Percentiles rank a stretch among this genome's conserved stretches.
Conservation (phyloP, 495 filamentous ascomycete genomes). For the Penicillium salamii region DNA sequence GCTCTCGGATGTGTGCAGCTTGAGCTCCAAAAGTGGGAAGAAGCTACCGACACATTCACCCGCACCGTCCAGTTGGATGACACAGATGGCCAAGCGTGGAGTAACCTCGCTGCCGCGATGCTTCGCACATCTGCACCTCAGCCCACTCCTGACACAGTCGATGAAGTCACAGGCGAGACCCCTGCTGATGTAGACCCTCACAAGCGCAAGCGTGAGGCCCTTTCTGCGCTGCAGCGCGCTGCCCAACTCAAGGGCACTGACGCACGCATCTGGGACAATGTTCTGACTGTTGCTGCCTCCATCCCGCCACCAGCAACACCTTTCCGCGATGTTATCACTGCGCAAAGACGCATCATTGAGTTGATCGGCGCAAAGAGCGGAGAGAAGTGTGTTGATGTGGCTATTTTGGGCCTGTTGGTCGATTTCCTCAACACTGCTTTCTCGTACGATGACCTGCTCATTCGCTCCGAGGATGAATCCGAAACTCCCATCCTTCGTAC, state of each 20-base stretch:
- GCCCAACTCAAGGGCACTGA: slow-evolving; percentile 76
- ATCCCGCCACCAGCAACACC: slow-evolving; percentile 68
- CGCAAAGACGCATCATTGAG: slow-evolving; percentile 69
- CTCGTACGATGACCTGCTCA: slow-evolving; percentile 38
- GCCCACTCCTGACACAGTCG: slow-evolving; percentile 26
- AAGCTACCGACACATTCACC: slow-evolving; percentile 83
- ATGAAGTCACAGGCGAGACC: slow-evolving; percentile 18
- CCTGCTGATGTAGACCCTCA: slow-evolving; percentile 47
- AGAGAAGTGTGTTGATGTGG: slow-evolving; percentile 74
- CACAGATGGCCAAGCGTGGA: slow-evolving; percentile 88
- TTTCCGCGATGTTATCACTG: slow-evolving; percentile 69
- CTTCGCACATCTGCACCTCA: slow-evolving; percentile 47
- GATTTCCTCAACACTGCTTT: slow-evolving; percentile 61
- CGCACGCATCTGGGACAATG: slow-evolving; percentile 93
- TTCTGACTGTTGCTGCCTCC: slow-evolving; percentile 78
- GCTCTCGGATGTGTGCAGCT: slow-evolving; percentile 85
- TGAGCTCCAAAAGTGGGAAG: slow-evolving; percentile 68
- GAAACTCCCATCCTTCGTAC: slow-evolving; percentile 34
- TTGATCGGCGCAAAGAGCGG: slow-evolving; percentile 64
- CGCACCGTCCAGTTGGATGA: slow-evolving; percentile 79
- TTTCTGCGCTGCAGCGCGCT: slow-evolving; percentile 80
- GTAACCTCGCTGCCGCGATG: slow-evolving; percentile 85
- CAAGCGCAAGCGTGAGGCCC: slow-evolving; percentile 66
- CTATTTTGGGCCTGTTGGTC: slow-evolving; percentile 68
- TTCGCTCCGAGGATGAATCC: slow-evolving; percentile 16